Conservation (phyloP, 345 rosid species). For the Arabis alpina region DNA sequence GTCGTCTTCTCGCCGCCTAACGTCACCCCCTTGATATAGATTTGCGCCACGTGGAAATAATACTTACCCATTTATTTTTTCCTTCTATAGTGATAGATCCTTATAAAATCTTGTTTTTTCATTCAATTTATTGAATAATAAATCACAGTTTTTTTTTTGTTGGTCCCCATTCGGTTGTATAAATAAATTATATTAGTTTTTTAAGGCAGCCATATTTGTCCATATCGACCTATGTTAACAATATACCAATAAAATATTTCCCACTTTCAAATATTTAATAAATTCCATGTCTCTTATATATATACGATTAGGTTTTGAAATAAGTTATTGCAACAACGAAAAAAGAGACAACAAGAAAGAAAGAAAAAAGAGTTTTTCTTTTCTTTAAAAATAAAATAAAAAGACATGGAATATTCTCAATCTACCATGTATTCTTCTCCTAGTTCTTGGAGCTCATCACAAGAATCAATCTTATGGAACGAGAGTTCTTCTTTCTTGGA, state of each 20-base stretch:
- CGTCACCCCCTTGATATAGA: conserved; percentile 32
- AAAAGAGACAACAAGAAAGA: conserved; percentile 13
- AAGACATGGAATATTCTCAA: conserved; percentile 40
- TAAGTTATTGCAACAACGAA: conserved; percentile 26
- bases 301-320: conserved; percentile 35
- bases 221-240: conserved; percentile 24
- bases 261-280: conserved; percentile 36
- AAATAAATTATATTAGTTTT: conserved; percentile 23
- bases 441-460: conserved; percentile 50
- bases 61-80: conserved; percentile 39
- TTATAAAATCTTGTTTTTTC: conserved; percentile 28
- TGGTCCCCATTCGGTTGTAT: conserved; percentile 33
- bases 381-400: neutral
- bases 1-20: conserved; percentile 42
- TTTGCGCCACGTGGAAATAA: conserved; percentile 29
- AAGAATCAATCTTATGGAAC: conserved; percentile 52
- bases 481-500: conserved; percentile 40
- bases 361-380: neutral
- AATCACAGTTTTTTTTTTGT: conserved; percentile 8
- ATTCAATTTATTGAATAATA: neutral
- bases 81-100: conserved; percentile 30
- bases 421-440: conserved; percentile 39
- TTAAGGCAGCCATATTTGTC: conserved; percentile 46
- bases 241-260: conserved; percentile 23
- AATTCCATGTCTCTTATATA: conserved; percentile 34